Conservation (phyloP, 192 early-diverging fungal genomes). For the Coemansia umbellata region DNA sequence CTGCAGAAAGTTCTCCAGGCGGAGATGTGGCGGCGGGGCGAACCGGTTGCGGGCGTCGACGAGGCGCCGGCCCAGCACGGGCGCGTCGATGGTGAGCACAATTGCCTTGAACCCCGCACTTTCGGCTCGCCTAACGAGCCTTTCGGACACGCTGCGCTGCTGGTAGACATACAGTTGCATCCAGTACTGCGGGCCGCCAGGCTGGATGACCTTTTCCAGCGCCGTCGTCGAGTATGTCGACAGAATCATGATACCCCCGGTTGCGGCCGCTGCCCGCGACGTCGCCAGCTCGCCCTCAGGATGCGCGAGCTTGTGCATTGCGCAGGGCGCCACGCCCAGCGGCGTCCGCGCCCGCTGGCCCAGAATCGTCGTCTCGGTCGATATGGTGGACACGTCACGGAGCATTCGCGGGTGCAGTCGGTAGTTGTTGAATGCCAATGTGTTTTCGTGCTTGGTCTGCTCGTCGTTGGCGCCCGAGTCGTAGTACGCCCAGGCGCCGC, state of each 20-base stretch:
- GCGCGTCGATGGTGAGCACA: constrained; percentile 60
- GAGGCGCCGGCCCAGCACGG: constrained; percentile 55
- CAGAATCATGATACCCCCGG: constrained; percentile 54
- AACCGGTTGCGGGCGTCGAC: constrained; percentile 58
- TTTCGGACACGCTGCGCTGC: constrained; percentile 60
- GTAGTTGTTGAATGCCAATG: constrained; percentile 40
- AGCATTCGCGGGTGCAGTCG: constrained; percentile 64
- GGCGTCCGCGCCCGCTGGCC: constrained; percentile 59
- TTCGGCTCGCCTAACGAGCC: constrained; percentile 69
- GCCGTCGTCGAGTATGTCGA: constrained; percentile 62
- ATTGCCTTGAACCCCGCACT: constrained; percentile 69
- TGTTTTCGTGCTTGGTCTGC: constrained; percentile 51
- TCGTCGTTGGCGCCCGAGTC: constrained; percentile 55
- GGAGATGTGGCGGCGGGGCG: constrained; percentile 59
- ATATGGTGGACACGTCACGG: constrained; percentile 65
- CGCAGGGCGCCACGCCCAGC: constrained; percentile 74
- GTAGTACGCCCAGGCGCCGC: constrained; percentile 54
- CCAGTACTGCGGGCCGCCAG: constrained; percentile 52
- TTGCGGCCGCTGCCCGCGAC: constrained; percentile 50
- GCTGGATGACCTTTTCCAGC: constrained; percentile 63
- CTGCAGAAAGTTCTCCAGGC: constrained; percentile 61
- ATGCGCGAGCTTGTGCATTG: constrained; percentile 71
- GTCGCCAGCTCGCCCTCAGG: constrained; percentile 64
- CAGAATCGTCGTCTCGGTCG: constrained; percentile 60
- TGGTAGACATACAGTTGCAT: constrained; percentile 85